Conservation (phyloP, 1,139 yeast species). For the Candida tropicalis region DNA sequence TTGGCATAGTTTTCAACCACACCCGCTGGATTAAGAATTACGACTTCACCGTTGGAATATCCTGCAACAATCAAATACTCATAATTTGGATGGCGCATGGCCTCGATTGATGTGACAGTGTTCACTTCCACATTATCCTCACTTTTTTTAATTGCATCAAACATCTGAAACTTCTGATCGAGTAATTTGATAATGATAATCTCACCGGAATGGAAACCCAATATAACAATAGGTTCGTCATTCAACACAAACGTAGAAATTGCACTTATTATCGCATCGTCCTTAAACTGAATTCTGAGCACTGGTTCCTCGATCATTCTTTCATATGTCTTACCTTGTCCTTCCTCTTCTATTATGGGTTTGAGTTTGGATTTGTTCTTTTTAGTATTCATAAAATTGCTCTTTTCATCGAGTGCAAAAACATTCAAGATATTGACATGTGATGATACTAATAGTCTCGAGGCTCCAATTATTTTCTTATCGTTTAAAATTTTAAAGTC, state of each 20-base stretch:
- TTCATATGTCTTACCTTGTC: constrained; percentile 15
- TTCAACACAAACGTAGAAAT: constrained; percentile 28
- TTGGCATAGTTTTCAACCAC: constrained; percentile 24
- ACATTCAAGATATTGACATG: constrained; percentile 43
- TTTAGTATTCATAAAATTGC: constrained; percentile 25
- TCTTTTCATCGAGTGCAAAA: constrained; percentile 30
- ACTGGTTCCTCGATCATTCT: constrained; percentile 37
- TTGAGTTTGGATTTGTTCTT: constrained; percentile 24
- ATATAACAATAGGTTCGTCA: constrained; percentile 29
- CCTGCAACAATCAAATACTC: constrained; percentile 42
- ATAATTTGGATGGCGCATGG: constrained; percentile 32
- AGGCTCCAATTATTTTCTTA: background rate
- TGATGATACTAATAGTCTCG: constrained; percentile 33
- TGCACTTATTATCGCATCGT: constrained; percentile 30
- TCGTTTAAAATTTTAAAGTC: constrained; percentile 7
- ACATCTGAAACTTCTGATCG: constrained; percentile 29
- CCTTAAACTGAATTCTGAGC: constrained; percentile 34
- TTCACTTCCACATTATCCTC: constrained; percentile 17
- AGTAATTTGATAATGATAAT: constrained; percentile 32
- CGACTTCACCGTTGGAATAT: constrained; percentile 44
- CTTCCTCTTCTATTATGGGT: constrained; percentile 19
- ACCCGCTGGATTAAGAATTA: constrained; percentile 33
- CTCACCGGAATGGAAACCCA: constrained; percentile 45
- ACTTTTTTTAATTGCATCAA: constrained; percentile 21
- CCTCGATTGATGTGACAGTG: constrained; percentile 36